Percentiles rank a stretch among this genome's conserved stretches.
phyloP scores from a whole-genome alignment of 1,284 basidiomycete species.

The Sparassis latifolia region DNA sequence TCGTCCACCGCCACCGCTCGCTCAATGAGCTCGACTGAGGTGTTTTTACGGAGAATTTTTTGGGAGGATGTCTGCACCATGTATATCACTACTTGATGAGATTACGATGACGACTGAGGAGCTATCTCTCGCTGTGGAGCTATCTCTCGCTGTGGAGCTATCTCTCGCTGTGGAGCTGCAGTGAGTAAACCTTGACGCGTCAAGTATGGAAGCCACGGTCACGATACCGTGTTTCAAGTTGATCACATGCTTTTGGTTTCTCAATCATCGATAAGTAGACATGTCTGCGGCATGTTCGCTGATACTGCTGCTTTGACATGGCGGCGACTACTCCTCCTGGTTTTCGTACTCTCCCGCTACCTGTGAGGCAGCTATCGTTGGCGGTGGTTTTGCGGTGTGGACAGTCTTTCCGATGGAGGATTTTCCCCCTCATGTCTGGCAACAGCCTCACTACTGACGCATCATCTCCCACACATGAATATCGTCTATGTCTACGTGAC shows the following conservation, averaged over 20 bases:
- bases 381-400: constrained; percentile 72
- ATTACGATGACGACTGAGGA: too few relatives aligned
- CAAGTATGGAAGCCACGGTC: too few relatives aligned
- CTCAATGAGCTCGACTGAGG: neutral
- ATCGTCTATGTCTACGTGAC: constrained; percentile 69
- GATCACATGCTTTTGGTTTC: too few relatives aligned
- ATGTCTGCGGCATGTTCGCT: too few relatives aligned
- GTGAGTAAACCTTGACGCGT: too few relatives aligned
- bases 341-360: constrained; percentile 56
- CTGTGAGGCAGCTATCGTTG: constrained; percentile 61
- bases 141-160: too few relatives aligned
- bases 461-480: constrained; percentile 44
- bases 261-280: too few relatives aligned
- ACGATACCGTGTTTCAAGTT: too few relatives aligned
- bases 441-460: constrained; percentile 9
- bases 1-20: neutral
- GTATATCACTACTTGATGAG: too few relatives aligned
- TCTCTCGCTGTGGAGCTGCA: too few relatives aligned
- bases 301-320: constrained; percentile 1
- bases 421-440: constrained; percentile 33
- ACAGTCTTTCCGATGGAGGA: constrained; percentile 76
- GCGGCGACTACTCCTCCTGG: constrained; percentile 6
- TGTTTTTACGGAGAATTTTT: neutral
- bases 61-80: too few relatives aligned
- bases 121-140: too few relatives aligned